phyloP scores from a whole-genome alignment of 805 yeast genomes.

The Groenewaldozyma tartarivorans region DNA sequence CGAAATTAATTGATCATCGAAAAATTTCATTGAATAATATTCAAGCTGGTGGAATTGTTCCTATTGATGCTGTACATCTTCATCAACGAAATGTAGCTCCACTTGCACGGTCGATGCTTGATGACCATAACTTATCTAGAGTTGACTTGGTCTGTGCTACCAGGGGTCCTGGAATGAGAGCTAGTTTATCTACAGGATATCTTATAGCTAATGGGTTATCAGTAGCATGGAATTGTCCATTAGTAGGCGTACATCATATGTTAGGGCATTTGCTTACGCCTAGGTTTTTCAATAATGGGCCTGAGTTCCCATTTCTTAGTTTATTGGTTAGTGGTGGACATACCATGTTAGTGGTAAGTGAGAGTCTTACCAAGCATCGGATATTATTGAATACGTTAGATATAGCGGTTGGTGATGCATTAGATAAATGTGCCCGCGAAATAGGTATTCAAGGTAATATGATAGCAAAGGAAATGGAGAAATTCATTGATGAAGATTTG shows the following conservation, averaged over 20 bases:
- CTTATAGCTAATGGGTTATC: constrained; percentile 81
- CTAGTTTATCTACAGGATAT: constrained; percentile 72
- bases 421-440: constrained; percentile 87
- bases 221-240: constrained; percentile 65
- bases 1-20: constrained; percentile 46
- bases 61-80: constrained; percentile 72
- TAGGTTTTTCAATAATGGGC: constrained; percentile 44
- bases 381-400: constrained; percentile 69
- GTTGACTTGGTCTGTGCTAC: constrained; percentile 76
- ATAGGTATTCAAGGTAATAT: constrained; percentile 63
- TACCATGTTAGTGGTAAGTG: constrained; percentile 71
- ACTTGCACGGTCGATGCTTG: constrained; percentile 39
- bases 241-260: constrained; percentile 94
- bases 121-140: constrained; percentile 22
- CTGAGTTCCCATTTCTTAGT: constrained; percentile 66
- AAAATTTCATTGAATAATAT: constrained; percentile 61
- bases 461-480: constrained; percentile 81
- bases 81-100: constrained; percentile 54
- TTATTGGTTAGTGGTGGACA: constrained; percentile 90
- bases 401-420: constrained; percentile 86
- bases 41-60: constrained; percentile 74
- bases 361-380: constrained; percentile 53
- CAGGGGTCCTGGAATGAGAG: constrained; percentile 95
- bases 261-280: constrained; percentile 78
- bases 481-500: constrained; percentile 29